Evolutionary conservation across 1,139 yeast genomes (phyloP).

Genomic region (Suhomyces maxii): DNA sequence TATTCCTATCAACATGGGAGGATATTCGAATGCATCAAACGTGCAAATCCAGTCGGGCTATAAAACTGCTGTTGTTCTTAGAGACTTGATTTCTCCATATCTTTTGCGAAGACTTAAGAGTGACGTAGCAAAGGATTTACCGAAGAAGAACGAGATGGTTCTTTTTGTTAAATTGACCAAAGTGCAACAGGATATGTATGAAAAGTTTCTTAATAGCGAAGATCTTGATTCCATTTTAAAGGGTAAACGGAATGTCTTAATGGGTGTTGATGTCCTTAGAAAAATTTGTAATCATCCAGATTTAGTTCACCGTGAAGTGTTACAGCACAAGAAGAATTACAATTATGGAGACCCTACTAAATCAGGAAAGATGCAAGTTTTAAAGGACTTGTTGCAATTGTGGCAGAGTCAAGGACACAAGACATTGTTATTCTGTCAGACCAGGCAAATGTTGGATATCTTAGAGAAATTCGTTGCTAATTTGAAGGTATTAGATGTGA

Average conservation of each 20-base stretch:
- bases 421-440: conserved; percentile 82
- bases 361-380: conserved; percentile 91
- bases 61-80: conserved; percentile 87
- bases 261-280: conserved; percentile 86
- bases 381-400: conserved; percentile 66
- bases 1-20: conserved; percentile 93
- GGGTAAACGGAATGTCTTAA: conserved; percentile 79
- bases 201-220: conserved; percentile 70
- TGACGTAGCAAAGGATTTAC: conserved; percentile 96
- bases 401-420: conserved; percentile 83
- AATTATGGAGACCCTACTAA: conserved; percentile 64
- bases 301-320: conserved; percentile 58
- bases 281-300: conserved; percentile 98
- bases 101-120: conserved; percentile 80
- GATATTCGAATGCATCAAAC: conserved; percentile 95
- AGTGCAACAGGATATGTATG: conserved; percentile 71
- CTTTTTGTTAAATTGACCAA: conserved; percentile 83
- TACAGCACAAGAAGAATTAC: conserved; percentile 42
- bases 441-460: conserved; percentile 91
- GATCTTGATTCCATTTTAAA: conserved; percentile 71
- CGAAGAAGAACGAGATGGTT: conserved; percentile 92
- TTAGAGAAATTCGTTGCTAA: conserved; percentile 59
- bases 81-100: conserved; percentile 89
- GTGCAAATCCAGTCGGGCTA: conserved; percentile 96
- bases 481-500: conserved; percentile 29